These are phyloP conservation scores for Pseudocercospora cruenta DNA, from an alignment of 2,329 filamentous ascomycete species.

Conservation along the genomic window DNA sequence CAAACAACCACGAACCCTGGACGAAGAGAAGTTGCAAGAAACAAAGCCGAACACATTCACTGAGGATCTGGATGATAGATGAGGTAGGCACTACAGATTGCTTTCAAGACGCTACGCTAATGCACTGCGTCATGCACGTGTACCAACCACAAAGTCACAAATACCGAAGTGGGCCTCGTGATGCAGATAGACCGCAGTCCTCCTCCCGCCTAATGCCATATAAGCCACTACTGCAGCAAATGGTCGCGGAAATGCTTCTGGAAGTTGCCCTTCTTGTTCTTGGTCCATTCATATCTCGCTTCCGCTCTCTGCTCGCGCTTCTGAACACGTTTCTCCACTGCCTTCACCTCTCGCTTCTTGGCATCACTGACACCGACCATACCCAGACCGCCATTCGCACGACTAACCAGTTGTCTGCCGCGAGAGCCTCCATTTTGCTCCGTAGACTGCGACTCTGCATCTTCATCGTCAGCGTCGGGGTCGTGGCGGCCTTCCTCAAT, in stretches of 20 bases:
- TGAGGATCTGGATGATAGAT: not conserved
- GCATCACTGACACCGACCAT: slow-evolving; percentile 77
- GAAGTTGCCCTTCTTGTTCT: slow-evolving; percentile 75
- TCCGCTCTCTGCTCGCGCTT: slow-evolving; percentile 61
- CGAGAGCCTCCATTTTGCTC: slow-evolving; percentile 34
- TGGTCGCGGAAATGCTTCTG: slow-evolving; percentile 74
- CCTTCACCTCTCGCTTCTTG: slow-evolving; percentile 70
- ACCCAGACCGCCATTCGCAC: slow-evolving; percentile 73
- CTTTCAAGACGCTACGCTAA: slow-evolving; percentile 8
- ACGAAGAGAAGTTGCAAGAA: slow-evolving; percentile 2
- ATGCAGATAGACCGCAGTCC: not conserved
- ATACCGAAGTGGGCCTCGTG: slow-evolving; percentile 2
- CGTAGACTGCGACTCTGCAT: slow-evolving; percentile 34
- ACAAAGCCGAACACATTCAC: not conserved
- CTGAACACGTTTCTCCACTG: slow-evolving; percentile 69
- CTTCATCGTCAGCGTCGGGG: slow-evolving; percentile 54
- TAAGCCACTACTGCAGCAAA: slow-evolving; percentile 40
- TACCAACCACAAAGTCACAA: not conserved
- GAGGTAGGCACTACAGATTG: not conserved
- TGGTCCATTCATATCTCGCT: slow-evolving; percentile 65
- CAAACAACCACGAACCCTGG: slow-evolving; percentile 14
- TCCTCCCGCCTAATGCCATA: not conserved
- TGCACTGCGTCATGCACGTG: slow-evolving; percentile 7
- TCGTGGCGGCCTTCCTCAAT: slow-evolving; percentile 53
- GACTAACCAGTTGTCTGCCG: slow-evolving; percentile 56